Percentiles rank a stretch among this genome's conserved stretches.
phyloP scores from a whole-genome alignment of 495 filamentous ascomycete species.

The Penicillium dipodomyicola region DNA sequence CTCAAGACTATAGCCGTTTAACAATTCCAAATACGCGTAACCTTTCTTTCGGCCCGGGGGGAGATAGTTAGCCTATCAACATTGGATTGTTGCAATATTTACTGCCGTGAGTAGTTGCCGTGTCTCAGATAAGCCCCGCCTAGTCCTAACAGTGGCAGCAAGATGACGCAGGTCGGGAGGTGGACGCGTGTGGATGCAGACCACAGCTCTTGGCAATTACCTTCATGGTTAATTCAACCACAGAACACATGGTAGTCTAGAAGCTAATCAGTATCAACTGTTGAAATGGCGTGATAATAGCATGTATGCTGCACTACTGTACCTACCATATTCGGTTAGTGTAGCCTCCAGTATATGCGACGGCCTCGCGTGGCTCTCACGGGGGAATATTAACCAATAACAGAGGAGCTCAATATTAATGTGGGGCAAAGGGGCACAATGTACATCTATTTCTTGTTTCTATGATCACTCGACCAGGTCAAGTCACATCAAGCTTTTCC shows the following conservation, averaged over 20 bases:
- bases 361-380: not conserved
- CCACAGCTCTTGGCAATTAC: not conserved
- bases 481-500: not conserved
- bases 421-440: not conserved
- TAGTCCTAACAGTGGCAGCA: not conserved
- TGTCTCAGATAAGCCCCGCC: not conserved
- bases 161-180: not conserved
- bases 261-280: not conserved
- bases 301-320: not conserved
- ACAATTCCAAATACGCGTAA: constrained; percentile 3
- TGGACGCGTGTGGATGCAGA: not conserved
- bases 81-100: not conserved
- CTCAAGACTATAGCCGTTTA: not conserved
- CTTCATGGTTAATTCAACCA: not conserved
- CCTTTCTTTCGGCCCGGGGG: not conserved
- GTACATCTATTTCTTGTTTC: not conserved
- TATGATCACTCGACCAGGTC: not conserved
- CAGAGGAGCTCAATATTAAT: not conserved
- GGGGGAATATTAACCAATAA: not conserved
- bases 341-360: not conserved
- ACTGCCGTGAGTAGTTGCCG: not conserved
- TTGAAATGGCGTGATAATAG: not conserved
- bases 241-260: not conserved
- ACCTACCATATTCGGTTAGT: not conserved
- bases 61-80: not conserved